Percentiles rank a stretch among this genome's conserved stretches.
Conservation (phyloP, 495 filamentous ascomycete species). For the Echria macrotheca region DNA sequence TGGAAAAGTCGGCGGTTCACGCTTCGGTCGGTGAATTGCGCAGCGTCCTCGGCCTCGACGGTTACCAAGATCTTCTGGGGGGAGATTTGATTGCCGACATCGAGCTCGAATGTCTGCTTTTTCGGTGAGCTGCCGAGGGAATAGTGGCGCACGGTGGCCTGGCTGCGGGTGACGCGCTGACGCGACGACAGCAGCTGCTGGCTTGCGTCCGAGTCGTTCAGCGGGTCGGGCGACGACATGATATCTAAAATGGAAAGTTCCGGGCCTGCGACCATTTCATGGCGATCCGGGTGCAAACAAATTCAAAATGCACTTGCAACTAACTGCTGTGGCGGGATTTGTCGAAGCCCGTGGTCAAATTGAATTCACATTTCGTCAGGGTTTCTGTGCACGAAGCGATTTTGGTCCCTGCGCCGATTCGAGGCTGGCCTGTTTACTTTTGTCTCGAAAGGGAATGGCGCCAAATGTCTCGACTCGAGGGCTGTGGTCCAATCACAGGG, state of each 20-base stretch:
- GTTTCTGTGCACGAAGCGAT: neutral
- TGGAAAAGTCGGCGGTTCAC: conserved; percentile 38
- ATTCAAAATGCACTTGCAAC: neutral
- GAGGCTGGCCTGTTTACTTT: conserved; percentile 23
- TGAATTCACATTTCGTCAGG: too few relatives aligned
- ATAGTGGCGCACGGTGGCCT: conserved; percentile 22
- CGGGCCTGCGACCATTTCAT: conserved; percentile 16
- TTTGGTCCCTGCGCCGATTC: conserved; percentile 2
- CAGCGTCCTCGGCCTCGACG: conserved; percentile 45
- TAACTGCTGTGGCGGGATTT: too few relatives aligned
- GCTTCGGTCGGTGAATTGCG: conserved; percentile 14
- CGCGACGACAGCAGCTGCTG: conserved; percentile 7
- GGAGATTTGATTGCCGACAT: conserved; percentile 43
- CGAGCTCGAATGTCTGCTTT: conserved; percentile 50
- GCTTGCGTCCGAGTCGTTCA: conserved; percentile 31
- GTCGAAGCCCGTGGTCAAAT: too few relatives aligned
- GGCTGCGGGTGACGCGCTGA: conserved; percentile 24
- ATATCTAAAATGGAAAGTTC: conserved; percentile 33
- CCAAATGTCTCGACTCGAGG: neutral
- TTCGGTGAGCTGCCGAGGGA: conserved; percentile 38
- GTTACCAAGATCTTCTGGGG: conserved; percentile 50
- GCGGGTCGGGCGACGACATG: conserved; percentile 44
- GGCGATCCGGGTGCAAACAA: neutral
- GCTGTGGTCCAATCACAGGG: conserved; percentile 2
- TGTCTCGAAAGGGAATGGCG: conserved; percentile 12